Conservation (phyloP, 1,139 yeast species). For the Scheffersomyces titani region DNA sequence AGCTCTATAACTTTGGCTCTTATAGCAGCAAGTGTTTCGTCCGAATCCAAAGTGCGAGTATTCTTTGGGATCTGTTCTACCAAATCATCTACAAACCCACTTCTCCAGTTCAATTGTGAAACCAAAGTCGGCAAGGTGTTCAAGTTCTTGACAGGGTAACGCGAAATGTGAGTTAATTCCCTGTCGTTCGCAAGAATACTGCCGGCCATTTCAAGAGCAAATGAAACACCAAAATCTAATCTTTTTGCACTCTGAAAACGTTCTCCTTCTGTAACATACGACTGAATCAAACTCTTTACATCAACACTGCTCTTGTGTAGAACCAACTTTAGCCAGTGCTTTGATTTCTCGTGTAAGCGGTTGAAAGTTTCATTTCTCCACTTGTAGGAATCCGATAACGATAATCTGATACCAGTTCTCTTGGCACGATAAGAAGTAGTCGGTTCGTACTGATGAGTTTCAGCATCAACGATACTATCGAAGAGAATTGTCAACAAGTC, state of each 20-base stretch:
- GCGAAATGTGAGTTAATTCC: conserved; percentile 45
- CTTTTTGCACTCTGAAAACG: conserved; percentile 28
- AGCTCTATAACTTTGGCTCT: conserved; percentile 16
- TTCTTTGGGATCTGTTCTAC: conserved; percentile 36
- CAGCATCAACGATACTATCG: conserved; percentile 85
- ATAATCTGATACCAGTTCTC: conserved; percentile 56
- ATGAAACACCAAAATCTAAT: conserved; percentile 78
- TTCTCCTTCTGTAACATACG: conserved; percentile 62
- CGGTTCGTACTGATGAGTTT: conserved; percentile 83
- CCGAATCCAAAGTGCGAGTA: conserved; percentile 28
- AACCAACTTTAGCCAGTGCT: conserved; percentile 61
- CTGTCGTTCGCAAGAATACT: conserved; percentile 63
- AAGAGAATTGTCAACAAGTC: conserved; percentile 79
- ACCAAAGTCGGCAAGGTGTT: conserved; percentile 73
- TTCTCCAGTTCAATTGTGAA: conserved; percentile 78
- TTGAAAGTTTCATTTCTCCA: conserved; percentile 75
- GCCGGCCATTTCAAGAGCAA: conserved; percentile 90
- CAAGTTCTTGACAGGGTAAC: conserved; percentile 26
- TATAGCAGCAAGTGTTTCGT: conserved; percentile 26
- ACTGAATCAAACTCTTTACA: conserved; percentile 73
- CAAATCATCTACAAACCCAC: conserved; percentile 46
- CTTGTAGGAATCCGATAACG: conserved; percentile 73
- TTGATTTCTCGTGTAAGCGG: conserved; percentile 59
- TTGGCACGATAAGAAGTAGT: conserved; percentile 66
- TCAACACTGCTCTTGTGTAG: conserved; percentile 66